phyloP scores from a whole-genome alignment of 345 rosid genomes.

The Reutealis trisperma region DNA sequence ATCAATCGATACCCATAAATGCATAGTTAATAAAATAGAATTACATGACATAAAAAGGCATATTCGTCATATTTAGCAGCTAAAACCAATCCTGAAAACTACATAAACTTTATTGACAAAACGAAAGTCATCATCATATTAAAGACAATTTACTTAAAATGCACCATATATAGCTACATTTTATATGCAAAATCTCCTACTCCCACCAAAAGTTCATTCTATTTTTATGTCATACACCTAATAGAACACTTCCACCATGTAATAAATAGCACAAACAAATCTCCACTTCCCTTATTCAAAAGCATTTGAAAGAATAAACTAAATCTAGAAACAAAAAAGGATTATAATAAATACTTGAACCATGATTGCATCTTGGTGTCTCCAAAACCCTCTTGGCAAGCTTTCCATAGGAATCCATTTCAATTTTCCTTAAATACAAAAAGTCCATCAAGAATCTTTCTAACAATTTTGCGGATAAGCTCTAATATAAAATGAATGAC shows the following conservation, averaged over 20 bases:
- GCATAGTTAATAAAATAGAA: constrained; percentile 26
- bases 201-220: neutral
- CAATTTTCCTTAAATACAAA: constrained; percentile 9
- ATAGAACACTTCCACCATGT: too few relatives aligned
- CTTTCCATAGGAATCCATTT: constrained; percentile 81
- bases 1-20: constrained; percentile 31
- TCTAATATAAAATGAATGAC: neutral
- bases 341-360: constrained; percentile 53
- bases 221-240: neutral
- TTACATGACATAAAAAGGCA: constrained; percentile 12
- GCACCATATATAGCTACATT: too few relatives aligned
- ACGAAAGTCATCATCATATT: neutral
- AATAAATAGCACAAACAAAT: neutral
- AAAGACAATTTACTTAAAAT: constrained; percentile 7
- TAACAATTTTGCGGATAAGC: neutral
- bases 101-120: neutral
- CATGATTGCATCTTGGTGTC: constrained; percentile 84
- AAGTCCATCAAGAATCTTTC: constrained; percentile 13
- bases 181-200: neutral
- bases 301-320: constrained; percentile 7
- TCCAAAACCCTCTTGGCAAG: constrained; percentile 83
- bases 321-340: constrained; percentile 17
- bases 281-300: neutral
- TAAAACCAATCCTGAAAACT: constrained; percentile 22
- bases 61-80: constrained; percentile 25